Evolutionary conservation across 208 protist species (phyloP).

Genomic region (Angomonas ambiguus): DNA sequence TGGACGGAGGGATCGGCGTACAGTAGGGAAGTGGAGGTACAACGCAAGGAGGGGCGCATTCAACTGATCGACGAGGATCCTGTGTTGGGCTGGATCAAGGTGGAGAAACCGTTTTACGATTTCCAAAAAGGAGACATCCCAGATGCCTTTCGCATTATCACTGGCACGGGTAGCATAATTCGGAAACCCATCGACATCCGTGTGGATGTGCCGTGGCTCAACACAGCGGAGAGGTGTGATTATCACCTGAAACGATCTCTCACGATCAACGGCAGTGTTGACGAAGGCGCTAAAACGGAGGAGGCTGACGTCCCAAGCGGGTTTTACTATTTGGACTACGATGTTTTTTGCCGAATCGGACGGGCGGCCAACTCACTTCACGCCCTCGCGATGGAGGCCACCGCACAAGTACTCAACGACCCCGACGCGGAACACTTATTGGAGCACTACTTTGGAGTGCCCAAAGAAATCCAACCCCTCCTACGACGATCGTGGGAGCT

Average conservation of each 20-base stretch:
- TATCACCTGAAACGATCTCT: slow-evolving; percentile 59
- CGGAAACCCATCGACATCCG: slow-evolving; percentile 38
- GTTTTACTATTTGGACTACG: slow-evolving; percentile 74
- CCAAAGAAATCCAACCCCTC: slow-evolving; percentile 55
- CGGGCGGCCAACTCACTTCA: slow-evolving; percentile 59
- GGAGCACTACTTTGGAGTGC: slow-evolving; percentile 71
- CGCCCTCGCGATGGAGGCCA: slow-evolving; percentile 64
- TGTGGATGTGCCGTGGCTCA: slow-evolving; percentile 49
- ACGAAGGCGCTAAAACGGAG: slow-evolving; percentile 22
- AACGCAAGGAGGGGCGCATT: slow-evolving; percentile 15
- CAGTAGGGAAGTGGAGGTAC: slow-evolving; percentile 47
- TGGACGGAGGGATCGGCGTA: slow-evolving; percentile 43
- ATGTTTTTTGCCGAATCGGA: slow-evolving; percentile 68
- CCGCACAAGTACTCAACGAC: slow-evolving; percentile 42
- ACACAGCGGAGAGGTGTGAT: slow-evolving; percentile 38
- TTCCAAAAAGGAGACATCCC: slow-evolving; percentile 43
- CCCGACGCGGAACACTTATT: slow-evolving; percentile 46
- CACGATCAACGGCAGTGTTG: slow-evolving; percentile 25
- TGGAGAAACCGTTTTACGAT: slow-evolving; percentile 46
- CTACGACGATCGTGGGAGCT: slow-evolving; percentile 52
- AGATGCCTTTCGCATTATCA: slow-evolving; percentile 51
- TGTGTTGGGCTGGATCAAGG: slow-evolving; percentile 58
- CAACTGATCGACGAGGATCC: slow-evolving; percentile 44
- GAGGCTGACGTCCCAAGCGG: slow-evolving; percentile 45
- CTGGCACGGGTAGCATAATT: slow-evolving; percentile 35